phyloP scores from a whole-genome alignment of 768 basidiomycete genomes.

The Serpula lacrymans region DNA sequence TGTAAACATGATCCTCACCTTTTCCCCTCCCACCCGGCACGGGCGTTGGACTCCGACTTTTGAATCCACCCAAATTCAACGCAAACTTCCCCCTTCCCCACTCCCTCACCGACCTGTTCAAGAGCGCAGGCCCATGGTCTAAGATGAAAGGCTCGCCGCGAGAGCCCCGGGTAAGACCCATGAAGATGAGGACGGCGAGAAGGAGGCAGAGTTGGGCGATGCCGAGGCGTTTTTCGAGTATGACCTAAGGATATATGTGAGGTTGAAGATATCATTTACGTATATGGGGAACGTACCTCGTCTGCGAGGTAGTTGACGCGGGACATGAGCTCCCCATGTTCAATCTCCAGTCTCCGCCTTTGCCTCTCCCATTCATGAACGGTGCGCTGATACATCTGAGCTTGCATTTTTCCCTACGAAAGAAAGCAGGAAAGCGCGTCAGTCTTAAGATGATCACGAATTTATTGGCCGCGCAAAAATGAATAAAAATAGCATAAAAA shows the following conservation, averaged over 20 bases:
- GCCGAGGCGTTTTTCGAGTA: conserved; percentile 85
- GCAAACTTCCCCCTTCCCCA: conserved; percentile 59
- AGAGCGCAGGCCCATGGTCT: conserved; percentile 5
- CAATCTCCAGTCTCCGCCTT: conserved; percentile 59
- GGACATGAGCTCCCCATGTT: conserved; percentile 64
- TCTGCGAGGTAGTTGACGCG: conserved; percentile 73
- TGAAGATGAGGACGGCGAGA: conserved; percentile 80
- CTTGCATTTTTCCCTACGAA: conserved; percentile 64
- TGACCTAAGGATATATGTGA: conserved; percentile 49
- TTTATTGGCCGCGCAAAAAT: neutral
- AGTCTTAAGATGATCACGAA: neutral
- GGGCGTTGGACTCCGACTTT: conserved; percentile 27
- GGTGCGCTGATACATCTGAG: conserved; percentile 60
- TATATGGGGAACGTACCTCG: conserved; percentile 54
- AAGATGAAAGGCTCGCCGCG: conserved; percentile 21
- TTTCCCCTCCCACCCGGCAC: conserved; percentile 7
- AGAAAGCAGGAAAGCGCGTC: too few relatives aligned
- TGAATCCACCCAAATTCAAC: conserved; percentile 24
- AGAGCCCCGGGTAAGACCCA: conserved; percentile 74
- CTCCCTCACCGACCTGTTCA: conserved; percentile 38
- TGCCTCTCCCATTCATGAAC: conserved; percentile 70
- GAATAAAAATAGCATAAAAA: neutral
- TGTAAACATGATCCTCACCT: conserved; percentile 8
- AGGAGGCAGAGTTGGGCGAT: conserved; percentile 85
- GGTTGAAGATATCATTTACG: neutral